Conservation (phyloP, 306 rosid species). For the Alnus rubra region DNA sequence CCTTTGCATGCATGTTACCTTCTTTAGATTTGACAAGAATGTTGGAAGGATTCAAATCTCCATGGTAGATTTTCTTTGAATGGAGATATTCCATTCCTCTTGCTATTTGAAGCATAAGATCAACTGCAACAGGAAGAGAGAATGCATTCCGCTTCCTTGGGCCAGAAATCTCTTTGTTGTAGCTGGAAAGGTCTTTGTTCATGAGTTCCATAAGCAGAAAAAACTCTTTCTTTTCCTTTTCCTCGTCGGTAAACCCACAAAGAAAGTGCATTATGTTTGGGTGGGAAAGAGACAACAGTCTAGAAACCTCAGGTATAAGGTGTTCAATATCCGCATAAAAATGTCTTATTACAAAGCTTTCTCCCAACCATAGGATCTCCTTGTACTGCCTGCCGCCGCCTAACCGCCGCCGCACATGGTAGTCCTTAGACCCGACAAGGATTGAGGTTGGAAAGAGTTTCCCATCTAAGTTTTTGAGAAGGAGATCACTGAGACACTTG, state of each 20-base stretch:
- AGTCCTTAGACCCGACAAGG: conserved; percentile 69
- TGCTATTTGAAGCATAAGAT: conserved; percentile 92
- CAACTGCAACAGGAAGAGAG: conserved; percentile 70
- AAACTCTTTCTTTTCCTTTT: conserved; percentile 78
- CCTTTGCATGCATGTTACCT: conserved; percentile 68
- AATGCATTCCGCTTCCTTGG: conserved; percentile 62
- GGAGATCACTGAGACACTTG: conserved; percentile 46
- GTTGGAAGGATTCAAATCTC: conserved; percentile 68
- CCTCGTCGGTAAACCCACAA: conserved; percentile 77
- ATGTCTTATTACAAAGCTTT: conserved; percentile 68
- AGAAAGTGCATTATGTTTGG: conserved; percentile 67
- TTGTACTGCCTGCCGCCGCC: conserved; percentile 70
- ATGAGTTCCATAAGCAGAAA: conserved; percentile 75
- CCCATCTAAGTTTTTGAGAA: conserved; percentile 49
- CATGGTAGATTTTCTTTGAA: conserved; percentile 68
- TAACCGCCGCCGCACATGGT: conserved; percentile 72
- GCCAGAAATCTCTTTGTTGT: conserved; percentile 68
- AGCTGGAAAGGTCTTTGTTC: conserved; percentile 61
- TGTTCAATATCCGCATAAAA: conserved; percentile 69
- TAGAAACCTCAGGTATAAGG: conserved; percentile 55
- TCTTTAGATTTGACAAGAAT: conserved; percentile 79
- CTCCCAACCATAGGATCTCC: conserved; percentile 86
- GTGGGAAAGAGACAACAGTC: conserved; percentile 69
- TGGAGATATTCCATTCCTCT: conserved; percentile 89
- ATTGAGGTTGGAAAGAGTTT: conserved; percentile 68